Evolutionary conservation across 2,329 filamentous ascomycete species (phyloP).

Genomic region (Pseudogymnoascus sp.): DNA sequence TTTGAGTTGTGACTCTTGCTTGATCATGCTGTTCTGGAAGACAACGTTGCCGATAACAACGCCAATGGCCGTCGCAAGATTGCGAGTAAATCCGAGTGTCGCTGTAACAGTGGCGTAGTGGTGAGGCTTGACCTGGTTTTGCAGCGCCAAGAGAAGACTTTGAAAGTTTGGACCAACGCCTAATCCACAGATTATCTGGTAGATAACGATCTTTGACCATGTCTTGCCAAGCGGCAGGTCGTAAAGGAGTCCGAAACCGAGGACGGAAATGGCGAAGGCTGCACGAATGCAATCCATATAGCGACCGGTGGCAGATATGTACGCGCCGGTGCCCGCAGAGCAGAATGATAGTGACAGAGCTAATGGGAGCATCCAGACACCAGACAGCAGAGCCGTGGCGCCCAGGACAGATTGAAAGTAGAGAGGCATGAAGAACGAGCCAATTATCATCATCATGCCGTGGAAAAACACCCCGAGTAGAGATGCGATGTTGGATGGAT

Average conservation of each 20-base stretch:
- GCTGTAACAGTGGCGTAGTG: slow-evolving; percentile 65
- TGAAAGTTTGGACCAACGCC: slow-evolving; percentile 65
- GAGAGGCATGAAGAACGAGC: slow-evolving; percentile 36
- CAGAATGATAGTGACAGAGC: slow-evolving; percentile 59
- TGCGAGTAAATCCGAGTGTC: slow-evolving; percentile 56
- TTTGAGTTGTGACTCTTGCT: slow-evolving; percentile 18
- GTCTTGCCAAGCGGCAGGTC: slow-evolving; percentile 50
- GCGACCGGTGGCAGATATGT: slow-evolving; percentile 57
- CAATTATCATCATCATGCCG: slow-evolving; percentile 40
- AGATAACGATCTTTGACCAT: slow-evolving; percentile 52
- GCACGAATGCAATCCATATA: slow-evolving; percentile 55
- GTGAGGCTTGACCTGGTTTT: slow-evolving; percentile 51
- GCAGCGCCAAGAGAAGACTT: slow-evolving; percentile 59
- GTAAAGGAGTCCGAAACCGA: slow-evolving; percentile 60
- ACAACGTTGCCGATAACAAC: slow-evolving; percentile 44
- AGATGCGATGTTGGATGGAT: slow-evolving; percentile 57
- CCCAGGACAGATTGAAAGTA: slow-evolving; percentile 77
- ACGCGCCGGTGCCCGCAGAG: slow-evolving; percentile 50
- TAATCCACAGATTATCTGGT: slow-evolving; percentile 55
- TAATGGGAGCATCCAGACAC: slow-evolving; percentile 67
- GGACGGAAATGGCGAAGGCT: slow-evolving; percentile 51
- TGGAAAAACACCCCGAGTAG: slow-evolving; percentile 65
- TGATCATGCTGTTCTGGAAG: slow-evolving; percentile 41
- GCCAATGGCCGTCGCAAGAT: slow-evolving; percentile 38
- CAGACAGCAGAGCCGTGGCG: slow-evolving; percentile 62